phyloP scores from a whole-genome alignment of 2,329 filamentous ascomycete species.

The Diaporthe humulicola region DNA sequence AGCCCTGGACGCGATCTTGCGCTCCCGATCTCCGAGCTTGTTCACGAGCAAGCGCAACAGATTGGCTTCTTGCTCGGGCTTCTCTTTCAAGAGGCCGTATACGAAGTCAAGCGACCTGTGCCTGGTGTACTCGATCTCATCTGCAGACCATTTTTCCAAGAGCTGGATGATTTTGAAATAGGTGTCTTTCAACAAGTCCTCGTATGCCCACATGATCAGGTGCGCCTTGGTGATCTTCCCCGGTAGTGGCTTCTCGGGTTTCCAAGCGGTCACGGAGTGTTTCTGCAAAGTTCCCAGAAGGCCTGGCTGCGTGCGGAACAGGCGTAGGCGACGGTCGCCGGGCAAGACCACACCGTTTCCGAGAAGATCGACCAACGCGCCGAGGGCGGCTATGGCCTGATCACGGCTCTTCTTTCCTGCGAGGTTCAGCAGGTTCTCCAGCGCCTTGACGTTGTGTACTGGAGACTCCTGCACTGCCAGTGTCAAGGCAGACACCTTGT shows the following conservation, averaged over 20 bases:
- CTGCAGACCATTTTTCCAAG: slow-evolving; percentile 91
- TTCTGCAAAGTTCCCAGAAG: slow-evolving; percentile 79
- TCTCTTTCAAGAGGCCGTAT: slow-evolving; percentile 91
- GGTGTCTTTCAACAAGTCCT: slow-evolving; percentile 93
- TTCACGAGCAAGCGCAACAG: slow-evolving; percentile 91
- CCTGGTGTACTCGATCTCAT: slow-evolving; percentile 95
- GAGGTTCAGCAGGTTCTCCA: slow-evolving; percentile 85
- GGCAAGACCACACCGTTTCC: slow-evolving; percentile 90
- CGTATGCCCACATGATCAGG: slow-evolving; percentile 89
- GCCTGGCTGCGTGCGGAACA: slow-evolving; percentile 84
- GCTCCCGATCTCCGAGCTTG: slow-evolving; percentile 94
- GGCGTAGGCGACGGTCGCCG: slow-evolving; percentile 81
- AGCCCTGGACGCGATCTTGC: slow-evolving; percentile 93
- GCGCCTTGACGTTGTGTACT: slow-evolving; percentile 89
- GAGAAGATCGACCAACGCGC: slow-evolving; percentile 93
- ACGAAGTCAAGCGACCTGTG: slow-evolving; percentile 91
- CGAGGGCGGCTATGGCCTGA: slow-evolving; percentile 92
- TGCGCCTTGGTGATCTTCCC: slow-evolving; percentile 81
- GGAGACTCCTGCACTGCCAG: slow-evolving; percentile 96
- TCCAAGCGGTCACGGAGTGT: slow-evolving; percentile 72
- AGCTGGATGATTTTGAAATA: slow-evolving; percentile 96
- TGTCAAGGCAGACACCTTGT: slow-evolving; percentile 96
- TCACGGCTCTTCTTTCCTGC: slow-evolving; percentile 95
- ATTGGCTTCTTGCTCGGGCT: slow-evolving; percentile 97
- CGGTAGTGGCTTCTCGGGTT: slow-evolving; percentile 77